Evolutionary conservation across 495 filamentous ascomycete species (phyloP).

Genomic region (Podospora didyma): DNA sequence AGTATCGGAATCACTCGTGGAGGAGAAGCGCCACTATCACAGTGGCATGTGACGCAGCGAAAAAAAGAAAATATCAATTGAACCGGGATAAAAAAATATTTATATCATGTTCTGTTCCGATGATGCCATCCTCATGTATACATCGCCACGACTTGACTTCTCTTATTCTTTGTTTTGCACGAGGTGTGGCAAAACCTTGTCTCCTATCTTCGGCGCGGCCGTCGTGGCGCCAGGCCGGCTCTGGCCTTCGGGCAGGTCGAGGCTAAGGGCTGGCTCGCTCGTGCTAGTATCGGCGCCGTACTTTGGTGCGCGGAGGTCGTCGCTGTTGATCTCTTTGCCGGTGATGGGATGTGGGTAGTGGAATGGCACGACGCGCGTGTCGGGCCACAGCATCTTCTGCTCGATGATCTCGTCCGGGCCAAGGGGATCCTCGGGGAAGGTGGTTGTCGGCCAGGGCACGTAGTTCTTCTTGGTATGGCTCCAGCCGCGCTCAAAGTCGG

Average conservation of each 20-base stretch:
- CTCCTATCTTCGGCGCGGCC: constrained; percentile 25
- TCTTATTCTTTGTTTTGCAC: constrained; percentile 35
- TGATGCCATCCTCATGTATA: no score
- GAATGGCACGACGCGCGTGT: constrained; percentile 52
- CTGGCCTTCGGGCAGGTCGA: constrained; percentile 39
- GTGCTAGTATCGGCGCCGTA: constrained; percentile 37
- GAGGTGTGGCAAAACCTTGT: constrained; percentile 37
- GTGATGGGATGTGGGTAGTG: constrained; percentile 55
- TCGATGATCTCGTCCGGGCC: constrained; percentile 53
- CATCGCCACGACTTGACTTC: not conserved
- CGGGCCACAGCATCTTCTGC: constrained; percentile 52
- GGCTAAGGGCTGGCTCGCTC: constrained; percentile 37
- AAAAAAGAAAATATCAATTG: no score
- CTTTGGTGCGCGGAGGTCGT: constrained; percentile 46
- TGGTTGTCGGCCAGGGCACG: constrained; percentile 41
- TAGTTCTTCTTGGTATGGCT: constrained; percentile 49
- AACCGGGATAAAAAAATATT: no score
- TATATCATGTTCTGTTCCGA: no score
- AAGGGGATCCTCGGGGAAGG: constrained; percentile 43
- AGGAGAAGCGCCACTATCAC: no score
- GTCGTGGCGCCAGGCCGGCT: constrained; percentile 28
- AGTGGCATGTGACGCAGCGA: no score
- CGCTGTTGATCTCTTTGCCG: constrained; percentile 34
- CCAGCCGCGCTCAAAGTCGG: constrained; percentile 50
- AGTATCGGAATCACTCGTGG: no score